These are phyloP conservation scores for Trypethelium eluteriae DNA, from an alignment of 495 filamentous ascomycete genomes.

Conservation along the genomic window DNA sequence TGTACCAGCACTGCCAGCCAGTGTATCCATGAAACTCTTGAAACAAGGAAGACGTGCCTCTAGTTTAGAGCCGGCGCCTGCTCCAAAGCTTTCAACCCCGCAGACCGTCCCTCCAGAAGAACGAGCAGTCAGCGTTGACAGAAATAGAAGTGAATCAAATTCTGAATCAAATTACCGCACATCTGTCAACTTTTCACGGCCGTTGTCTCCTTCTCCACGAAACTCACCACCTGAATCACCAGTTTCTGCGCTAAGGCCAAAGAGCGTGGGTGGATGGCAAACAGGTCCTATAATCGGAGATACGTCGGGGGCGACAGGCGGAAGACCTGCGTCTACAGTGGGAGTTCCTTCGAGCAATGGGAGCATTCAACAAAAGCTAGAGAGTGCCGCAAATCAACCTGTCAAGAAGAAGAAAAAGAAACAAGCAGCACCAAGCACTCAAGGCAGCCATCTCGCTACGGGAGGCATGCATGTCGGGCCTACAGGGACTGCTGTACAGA, in stretches of 20 bases:
- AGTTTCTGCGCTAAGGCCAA: neutral
- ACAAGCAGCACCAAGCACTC: conserved; percentile 33
- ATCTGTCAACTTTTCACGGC: conserved; percentile 84
- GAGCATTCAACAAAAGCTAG: conserved; percentile 34
- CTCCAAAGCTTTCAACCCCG: neutral
- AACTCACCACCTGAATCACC: neutral
- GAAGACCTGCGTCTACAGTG: neutral
- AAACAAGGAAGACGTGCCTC: conserved; percentile 39
- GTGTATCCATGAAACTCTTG: conserved; percentile 37
- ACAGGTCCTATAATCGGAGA: conserved; percentile 3
- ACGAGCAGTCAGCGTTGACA: conserved; percentile 43
- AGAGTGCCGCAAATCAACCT: conserved; percentile 43
- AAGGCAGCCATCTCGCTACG: conserved; percentile 41
- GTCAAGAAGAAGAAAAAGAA: conserved; percentile 50
- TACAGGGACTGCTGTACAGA: conserved; percentile 34
- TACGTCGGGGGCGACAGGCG: neutral
- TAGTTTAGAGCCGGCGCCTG: conserved; percentile 45
- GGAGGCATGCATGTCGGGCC: conserved; percentile 34
- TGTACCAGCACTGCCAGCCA: conserved; percentile 61
- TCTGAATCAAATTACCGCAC: conserved; percentile 14
- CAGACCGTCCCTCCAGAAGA: conserved; percentile 19
- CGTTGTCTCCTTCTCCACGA: conserved; percentile 44
- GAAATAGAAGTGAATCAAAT: conserved; percentile 20
- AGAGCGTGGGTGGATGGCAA: conserved; percentile 2
- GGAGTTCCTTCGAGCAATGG: neutral